Evolutionary conservation across 2,329 filamentous ascomycete genomes (phyloP), one percentile per base, ranked within the genome.

Genomic region (Alternaria burnsii): DNA sequence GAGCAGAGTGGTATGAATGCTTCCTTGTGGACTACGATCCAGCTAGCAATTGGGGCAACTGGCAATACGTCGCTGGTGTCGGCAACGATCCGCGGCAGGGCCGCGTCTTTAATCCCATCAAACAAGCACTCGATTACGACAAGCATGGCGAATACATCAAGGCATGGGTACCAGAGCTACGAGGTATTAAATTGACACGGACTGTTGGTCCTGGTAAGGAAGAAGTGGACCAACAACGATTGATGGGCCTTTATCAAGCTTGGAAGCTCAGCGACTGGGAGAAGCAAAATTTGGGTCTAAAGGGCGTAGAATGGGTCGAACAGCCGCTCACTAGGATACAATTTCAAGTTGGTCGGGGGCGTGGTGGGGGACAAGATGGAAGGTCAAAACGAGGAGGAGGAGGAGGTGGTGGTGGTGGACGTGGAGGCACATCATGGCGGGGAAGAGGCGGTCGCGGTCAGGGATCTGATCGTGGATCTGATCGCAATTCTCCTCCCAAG

Each of bases 1-100:
- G 91, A 0, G 92, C 91, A 0, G 91, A 94, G 74, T 94, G 90
- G 90, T 94, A 94, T 71, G 91, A 94, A 74, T 87, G 85, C 72
- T 81, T 91, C 71, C 82, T 94, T 3, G 82, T 89, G 30, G 92
- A 95, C 73, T 93, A 94, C 73, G 91, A 94, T 67, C 84, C 91
- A 0, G 87, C 86, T 14, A 90, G 85, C 60, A 94, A 94, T 67
- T 94, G 91, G 91, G 88, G 88, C 10, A 93, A 93, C 70, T 94
- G 91, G 91, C 91, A 93, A 75, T 94, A 94, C 62, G 87, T 92
- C 0, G 85, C 91, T 0, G 91, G 91, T 0, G 90, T 94, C 0
- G 91, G 92, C 8, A 94, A 93, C 65, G 91, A 94, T 67, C 91
- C 91, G 0, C 82, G 91, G 7, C 86, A 90, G 66, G 86, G 86